Evolutionary conservation across 192 early-diverging fungal genomes (phyloP).

Genomic region (Coemansia sp.): DNA sequence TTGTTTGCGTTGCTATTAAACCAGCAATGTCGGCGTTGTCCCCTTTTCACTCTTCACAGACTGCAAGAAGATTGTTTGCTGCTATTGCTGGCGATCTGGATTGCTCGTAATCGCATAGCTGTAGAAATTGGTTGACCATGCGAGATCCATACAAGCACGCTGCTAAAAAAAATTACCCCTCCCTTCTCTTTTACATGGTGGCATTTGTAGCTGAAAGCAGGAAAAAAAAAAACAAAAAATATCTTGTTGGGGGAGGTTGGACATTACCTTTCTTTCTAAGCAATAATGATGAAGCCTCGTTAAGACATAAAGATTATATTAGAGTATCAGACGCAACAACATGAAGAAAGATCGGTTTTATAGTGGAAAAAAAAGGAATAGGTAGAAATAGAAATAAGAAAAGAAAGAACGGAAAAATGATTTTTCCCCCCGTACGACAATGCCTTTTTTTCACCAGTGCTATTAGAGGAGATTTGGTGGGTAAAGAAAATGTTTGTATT

Average conservation of each 20-base stretch:
- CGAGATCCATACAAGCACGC: too few species aligned
- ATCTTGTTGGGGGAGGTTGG: too few species aligned
- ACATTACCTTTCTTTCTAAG: neutral
- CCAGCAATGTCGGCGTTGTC: neutral
- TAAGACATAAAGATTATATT: neutral
- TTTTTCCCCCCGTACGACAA: too few species aligned
- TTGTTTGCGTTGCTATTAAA: neutral
- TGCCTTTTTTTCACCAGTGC: too few species aligned
- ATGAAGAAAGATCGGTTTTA: neutral
- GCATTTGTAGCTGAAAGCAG: too few species aligned
- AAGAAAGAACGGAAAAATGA: neutral
- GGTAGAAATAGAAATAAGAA: neutral
- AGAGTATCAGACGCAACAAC: conserved; percentile 7
- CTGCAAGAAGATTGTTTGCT: neutral
- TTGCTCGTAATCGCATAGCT: too few species aligned
- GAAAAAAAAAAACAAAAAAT: too few species aligned
- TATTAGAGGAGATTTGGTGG: too few species aligned
- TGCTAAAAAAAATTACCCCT: too few species aligned
- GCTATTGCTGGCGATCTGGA: neutral
- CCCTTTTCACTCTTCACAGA: neutral
- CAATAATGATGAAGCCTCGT: neutral
- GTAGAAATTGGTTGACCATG: too few species aligned
- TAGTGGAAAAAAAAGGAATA: neutral
- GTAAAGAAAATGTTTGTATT: too few species aligned
- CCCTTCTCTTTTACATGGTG: too few species aligned